These are phyloP conservation scores for Ziziphus jujuba DNA, from an alignment of 306 rosid species.

Conservation along the genomic window DNA sequence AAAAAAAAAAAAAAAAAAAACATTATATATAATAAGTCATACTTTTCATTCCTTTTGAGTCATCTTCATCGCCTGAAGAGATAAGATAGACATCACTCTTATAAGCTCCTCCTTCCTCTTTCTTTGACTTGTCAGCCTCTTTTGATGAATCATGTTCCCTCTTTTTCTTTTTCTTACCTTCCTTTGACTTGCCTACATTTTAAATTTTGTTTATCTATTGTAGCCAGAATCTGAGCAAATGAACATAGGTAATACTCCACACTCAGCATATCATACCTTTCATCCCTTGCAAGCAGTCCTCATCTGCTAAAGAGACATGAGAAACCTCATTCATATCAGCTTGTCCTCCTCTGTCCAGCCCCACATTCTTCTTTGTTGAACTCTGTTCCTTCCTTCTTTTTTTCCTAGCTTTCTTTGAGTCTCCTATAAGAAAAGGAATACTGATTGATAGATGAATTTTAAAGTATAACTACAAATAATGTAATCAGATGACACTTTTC, in stretches of 20 bases:
- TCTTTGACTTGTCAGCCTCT: conserved; percentile 5
- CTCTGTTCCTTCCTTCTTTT: conserved; percentile 33
- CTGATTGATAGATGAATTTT: conserved; percentile 4
- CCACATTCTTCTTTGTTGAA: conserved; percentile 27
- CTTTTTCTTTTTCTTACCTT: conserved; percentile 36
- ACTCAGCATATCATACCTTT: conserved; percentile 40
- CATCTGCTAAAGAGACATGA: conserved; percentile 44
- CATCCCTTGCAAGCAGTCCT: conserved; percentile 43
- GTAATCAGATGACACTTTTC: conserved; percentile 5
- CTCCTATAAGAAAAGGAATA: conserved; percentile 39
- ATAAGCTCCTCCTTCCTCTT: conserved; percentile 17
- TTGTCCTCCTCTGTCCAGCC: conserved; percentile 26
- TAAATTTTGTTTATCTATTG: neutral
- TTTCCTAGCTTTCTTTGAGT: conserved; percentile 50
- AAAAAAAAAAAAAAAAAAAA: neutral
- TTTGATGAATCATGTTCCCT: conserved; percentile 26
- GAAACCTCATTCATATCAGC: conserved; percentile 30
- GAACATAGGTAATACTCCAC: conserved; percentile 8
- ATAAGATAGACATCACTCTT: conserved; percentile 32
- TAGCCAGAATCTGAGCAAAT: neutral
- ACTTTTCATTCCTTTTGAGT: conserved; percentile 53
- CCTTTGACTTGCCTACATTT: conserved; percentile 33
- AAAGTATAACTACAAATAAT: conserved; percentile 4
- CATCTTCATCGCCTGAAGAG: conserved; percentile 43
- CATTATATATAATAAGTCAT: conserved; percentile 16